Conservation (phyloP, 805 yeast species). For the Pichia exigua region DNA sequence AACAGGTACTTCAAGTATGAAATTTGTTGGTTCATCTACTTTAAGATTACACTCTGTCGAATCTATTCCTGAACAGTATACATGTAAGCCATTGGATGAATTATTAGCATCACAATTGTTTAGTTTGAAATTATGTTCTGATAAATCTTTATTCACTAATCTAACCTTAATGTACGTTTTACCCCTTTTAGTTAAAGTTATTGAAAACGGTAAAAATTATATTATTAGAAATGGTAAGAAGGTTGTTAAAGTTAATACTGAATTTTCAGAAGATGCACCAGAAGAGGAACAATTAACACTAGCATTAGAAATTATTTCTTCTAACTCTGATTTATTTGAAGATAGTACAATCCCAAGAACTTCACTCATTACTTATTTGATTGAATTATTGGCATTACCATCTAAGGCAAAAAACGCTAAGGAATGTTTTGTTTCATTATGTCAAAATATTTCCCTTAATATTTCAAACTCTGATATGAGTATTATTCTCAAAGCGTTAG, state of each 20-base stretch:
- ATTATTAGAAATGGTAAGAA: slow-evolving; percentile 48
- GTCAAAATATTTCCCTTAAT: slow-evolving; percentile 67
- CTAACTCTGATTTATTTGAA: slow-evolving; percentile 61
- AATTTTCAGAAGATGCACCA: slow-evolving; percentile 74
- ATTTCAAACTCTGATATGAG: slow-evolving; percentile 49
- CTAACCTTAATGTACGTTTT: slow-evolving; percentile 63
- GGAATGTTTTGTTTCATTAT: slow-evolving; percentile 71
- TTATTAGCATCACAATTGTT: slow-evolving; percentile 62
- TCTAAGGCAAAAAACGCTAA: slow-evolving; percentile 74
- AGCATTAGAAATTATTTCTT: slow-evolving; percentile 65
- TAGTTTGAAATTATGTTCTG: slow-evolving; percentile 65
- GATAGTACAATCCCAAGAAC: slow-evolving; percentile 63
- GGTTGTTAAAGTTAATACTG: slow-evolving; percentile 43
- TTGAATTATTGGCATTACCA: slow-evolving; percentile 64
- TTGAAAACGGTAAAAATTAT: slow-evolving; percentile 55
- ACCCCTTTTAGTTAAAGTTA: slow-evolving; percentile 64
- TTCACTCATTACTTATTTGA: slow-evolving; percentile 50
- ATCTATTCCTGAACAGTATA: slow-evolving; percentile 37
- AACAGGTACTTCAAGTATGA: slow-evolving; percentile 40
- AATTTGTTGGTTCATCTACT: slow-evolving; percentile 61
- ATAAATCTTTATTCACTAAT: slow-evolving; percentile 62
- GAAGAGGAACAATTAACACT: slow-evolving; percentile 80
- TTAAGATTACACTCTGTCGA: slow-evolving; percentile 47
- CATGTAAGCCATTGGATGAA: slow-evolving; percentile 45
- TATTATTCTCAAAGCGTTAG: slow-evolving; percentile 46